phyloP scores from a whole-genome alignment of 305 asterid species.

The Fraxinus latifolia region DNA sequence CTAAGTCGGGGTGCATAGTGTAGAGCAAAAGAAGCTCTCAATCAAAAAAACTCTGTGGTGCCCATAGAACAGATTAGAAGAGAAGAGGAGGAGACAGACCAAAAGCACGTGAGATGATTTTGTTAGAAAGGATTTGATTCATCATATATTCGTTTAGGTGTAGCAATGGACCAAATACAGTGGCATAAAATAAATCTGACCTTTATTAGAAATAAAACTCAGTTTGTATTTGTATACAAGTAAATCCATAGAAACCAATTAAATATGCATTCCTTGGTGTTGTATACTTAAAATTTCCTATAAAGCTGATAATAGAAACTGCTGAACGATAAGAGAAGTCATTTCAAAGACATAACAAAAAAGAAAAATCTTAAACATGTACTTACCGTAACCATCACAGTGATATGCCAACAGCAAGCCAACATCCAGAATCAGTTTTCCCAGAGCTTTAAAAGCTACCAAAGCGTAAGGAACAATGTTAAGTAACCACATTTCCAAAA shows the following conservation, averaged over 20 bases:
- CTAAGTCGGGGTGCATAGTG: not conserved
- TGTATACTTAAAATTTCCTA: not conserved
- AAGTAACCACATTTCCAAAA: slow-evolving; percentile 1
- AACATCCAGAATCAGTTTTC: slow-evolving; percentile 84
- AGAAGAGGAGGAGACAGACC: not conserved
- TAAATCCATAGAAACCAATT: not conserved
- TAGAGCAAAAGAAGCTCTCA: not conserved
- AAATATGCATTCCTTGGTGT: not conserved
- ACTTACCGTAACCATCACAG: slow-evolving; percentile 76
- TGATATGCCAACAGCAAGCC: slow-evolving; percentile 86
- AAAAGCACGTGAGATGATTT: not conserved
- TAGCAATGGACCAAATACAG: not conserved
- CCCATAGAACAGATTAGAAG: not conserved
- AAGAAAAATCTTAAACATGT: slow-evolving; percentile 2
- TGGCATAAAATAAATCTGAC: not conserved
- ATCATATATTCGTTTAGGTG: not conserved
- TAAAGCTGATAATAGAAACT: not conserved
- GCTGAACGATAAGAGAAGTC: not conserved
- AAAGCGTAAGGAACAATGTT: slow-evolving; percentile 11
- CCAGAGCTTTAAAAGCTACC: slow-evolving; percentile 80
- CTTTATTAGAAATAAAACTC: not conserved
- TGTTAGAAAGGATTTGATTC: not conserved
- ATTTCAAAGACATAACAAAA: not conserved
- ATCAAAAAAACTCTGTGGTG: not conserved
- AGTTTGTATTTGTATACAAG: not conserved